phyloP scores from a whole-genome alignment of 2,329 filamentous ascomycete genomes.

The Biscogniauxia marginata region DNA sequence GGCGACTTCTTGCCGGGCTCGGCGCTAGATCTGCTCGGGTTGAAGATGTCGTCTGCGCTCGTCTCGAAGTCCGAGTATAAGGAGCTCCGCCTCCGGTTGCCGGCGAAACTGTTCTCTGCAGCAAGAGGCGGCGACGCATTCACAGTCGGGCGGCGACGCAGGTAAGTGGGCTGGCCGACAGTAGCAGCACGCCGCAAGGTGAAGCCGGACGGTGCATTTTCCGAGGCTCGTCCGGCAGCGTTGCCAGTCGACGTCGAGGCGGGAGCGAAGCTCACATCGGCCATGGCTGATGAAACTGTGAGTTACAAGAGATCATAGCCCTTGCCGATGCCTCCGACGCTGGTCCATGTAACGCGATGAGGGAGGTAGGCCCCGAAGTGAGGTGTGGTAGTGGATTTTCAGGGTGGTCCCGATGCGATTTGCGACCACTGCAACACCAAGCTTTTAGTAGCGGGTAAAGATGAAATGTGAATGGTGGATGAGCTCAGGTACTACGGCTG shows the following conservation, averaged over 20 bases:
- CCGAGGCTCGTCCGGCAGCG: slow-evolving; percentile 15
- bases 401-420: background rate
- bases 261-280: slow-evolving; percentile 27
- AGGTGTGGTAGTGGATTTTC: too few relatives aligned
- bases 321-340: background rate
- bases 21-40: slow-evolving; percentile 44
- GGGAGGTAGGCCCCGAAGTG: background rate
- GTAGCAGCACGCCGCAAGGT: slow-evolving; percentile 42
- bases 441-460: background rate
- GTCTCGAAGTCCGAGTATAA: slow-evolving; percentile 68
- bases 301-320: slow-evolving; percentile 17
- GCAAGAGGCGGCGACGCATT: slow-evolving; percentile 15
- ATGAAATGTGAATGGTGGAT: background rate
- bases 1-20: slow-evolving; percentile 56
- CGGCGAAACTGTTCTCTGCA: slow-evolving; percentile 21
- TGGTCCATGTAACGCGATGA: background rate
- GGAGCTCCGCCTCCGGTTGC: slow-evolving; percentile 66
- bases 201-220: slow-evolving; percentile 33
- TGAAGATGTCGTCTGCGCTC: slow-evolving; percentile 69
- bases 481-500: background rate
- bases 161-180: slow-evolving; percentile 34
- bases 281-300: slow-evolving; percentile 23
- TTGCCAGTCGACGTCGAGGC: slow-evolving; percentile 23
- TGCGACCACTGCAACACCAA: too few relatives aligned
- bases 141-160: slow-evolving; percentile 26